Conservation (phyloP, 2,329 filamentous ascomycete species). For the Aquanectria penicillioides region DNA sequence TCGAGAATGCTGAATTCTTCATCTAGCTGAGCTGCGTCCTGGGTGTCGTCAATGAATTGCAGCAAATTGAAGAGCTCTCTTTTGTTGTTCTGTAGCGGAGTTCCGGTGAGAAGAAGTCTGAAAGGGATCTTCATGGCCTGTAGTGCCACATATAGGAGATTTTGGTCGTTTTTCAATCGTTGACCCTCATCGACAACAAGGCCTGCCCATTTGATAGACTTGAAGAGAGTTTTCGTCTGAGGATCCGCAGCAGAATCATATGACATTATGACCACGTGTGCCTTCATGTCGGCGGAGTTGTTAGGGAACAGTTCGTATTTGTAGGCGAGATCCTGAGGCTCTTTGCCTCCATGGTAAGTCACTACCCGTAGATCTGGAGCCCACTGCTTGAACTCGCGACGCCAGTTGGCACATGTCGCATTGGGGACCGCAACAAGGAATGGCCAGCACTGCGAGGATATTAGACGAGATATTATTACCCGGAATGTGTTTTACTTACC, state of each 20-base stretch:
- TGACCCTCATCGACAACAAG: constrained; percentile 96
- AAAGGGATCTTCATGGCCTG: constrained; percentile 81
- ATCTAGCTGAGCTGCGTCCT: constrained; percentile 79
- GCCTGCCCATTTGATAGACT: constrained; percentile 81
- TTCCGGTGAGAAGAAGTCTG: constrained; percentile 87
- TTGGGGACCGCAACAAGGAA: constrained; percentile 95
- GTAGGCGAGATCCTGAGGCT: constrained; percentile 79
- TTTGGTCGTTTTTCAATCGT: constrained; percentile 92
- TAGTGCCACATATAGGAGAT: constrained; percentile 80
- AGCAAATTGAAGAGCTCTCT: constrained; percentile 96
- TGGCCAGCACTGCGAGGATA: constrained; percentile 74
- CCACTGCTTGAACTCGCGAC: constrained; percentile 95
- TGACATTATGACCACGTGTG: constrained; percentile 93
- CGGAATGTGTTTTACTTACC: constrained; percentile 38
- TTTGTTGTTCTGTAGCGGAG: constrained; percentile 94
- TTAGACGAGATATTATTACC: not conserved
- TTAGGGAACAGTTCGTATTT: constrained; percentile 86
- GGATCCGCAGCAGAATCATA: constrained; percentile 89
- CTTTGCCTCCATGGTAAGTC: constrained; percentile 86
- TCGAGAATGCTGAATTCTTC: constrained; percentile 80
- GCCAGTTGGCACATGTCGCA: constrained; percentile 97
- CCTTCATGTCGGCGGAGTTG: constrained; percentile 74
- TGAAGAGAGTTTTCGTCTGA: constrained; percentile 72
- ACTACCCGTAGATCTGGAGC: constrained; percentile 86
- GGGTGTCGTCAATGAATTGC: constrained; percentile 84